Evolutionary conservation across 805 yeast genomes (phyloP).

Genomic region (Komagataella ulmi): DNA sequence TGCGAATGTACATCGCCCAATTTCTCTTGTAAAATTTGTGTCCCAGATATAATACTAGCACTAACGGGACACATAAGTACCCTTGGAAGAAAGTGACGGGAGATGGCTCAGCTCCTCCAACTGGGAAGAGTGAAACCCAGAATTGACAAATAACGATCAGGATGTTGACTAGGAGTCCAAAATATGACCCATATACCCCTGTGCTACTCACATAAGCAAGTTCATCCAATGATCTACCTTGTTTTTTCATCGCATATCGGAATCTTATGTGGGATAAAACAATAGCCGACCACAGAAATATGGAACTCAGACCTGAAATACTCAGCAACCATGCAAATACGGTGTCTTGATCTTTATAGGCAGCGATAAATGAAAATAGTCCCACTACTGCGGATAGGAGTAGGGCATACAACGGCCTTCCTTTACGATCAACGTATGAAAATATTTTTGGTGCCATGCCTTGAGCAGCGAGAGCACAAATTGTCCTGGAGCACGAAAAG

Average conservation of each 20-base stretch:
- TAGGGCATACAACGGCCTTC: constrained; percentile 69
- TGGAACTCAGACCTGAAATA: constrained; percentile 65
- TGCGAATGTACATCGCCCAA: constrained; percentile 28
- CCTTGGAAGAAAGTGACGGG: constrained; percentile 51
- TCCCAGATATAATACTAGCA: constrained; percentile 30
- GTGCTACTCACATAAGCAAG: constrained; percentile 51
- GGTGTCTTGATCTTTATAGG: constrained; percentile 37
- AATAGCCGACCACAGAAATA: constrained; percentile 71
- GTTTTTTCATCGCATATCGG: constrained; percentile 49
- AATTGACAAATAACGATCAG: constrained; percentile 64
- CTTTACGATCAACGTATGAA: constrained; percentile 61
- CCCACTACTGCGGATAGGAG: constrained; percentile 39
- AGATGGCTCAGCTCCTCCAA: constrained; percentile 31
- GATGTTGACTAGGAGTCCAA: constrained; percentile 44
- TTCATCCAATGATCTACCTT: constrained; percentile 60
- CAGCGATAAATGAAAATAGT: constrained; percentile 48
- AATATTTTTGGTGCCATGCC: constrained; percentile 52
- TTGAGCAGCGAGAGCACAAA: constrained; percentile 56
- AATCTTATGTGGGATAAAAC: constrained; percentile 58
- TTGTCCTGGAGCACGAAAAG: constrained; percentile 59
- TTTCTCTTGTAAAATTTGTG: constrained; percentile 26
- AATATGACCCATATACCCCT: constrained; percentile 56
- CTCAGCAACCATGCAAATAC: constrained; percentile 70
- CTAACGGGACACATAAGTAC: constrained; percentile 53
- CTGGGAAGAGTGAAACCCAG: constrained; percentile 72